Conservation (phyloP, 192 early-diverging fungal species). For the Obelidium mucronatum region DNA sequence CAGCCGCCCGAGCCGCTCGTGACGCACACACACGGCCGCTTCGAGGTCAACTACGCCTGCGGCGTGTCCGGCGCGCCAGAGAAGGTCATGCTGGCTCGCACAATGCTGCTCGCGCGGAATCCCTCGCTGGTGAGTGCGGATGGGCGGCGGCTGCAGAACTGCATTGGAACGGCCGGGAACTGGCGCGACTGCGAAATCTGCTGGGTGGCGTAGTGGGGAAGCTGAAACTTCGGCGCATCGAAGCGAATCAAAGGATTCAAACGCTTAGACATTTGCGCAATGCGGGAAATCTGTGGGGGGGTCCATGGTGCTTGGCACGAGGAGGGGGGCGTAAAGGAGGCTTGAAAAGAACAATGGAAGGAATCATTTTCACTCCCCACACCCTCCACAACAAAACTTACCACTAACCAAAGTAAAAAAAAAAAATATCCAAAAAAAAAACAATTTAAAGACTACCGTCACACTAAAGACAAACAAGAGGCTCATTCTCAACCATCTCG, state of each 20-base stretch:
- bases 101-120: constrained; percentile 39
- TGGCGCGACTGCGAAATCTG: not conserved
- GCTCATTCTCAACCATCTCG: constrained; percentile 55
- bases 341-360: not conserved
- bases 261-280: too few relatives aligned
- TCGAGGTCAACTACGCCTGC: constrained; percentile 35
- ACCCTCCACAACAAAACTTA: too few relatives aligned
- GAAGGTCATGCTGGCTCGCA: constrained; percentile 33
- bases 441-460: constrained; percentile 50
- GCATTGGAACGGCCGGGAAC: constrained; percentile 4
- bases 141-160: too few relatives aligned
- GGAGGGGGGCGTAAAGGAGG: too few relatives aligned
- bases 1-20: constrained; percentile 29
- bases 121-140: constrained; percentile 44
- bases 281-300: too few relatives aligned
- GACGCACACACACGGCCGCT: constrained; percentile 35
- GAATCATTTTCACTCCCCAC: too few relatives aligned
- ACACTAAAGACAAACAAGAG: constrained; percentile 52
- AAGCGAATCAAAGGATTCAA: too few relatives aligned
- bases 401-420: too few relatives aligned
- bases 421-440: too few relatives aligned
- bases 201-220: too few relatives aligned
- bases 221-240: too few relatives aligned
- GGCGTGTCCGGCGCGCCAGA: constrained; percentile 38
- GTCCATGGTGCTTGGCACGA: too few relatives aligned